These are phyloP conservation scores for Kondoa subrosea DNA, from an alignment of 768 basidiomycete genomes.

Conservation along the genomic window DNA sequence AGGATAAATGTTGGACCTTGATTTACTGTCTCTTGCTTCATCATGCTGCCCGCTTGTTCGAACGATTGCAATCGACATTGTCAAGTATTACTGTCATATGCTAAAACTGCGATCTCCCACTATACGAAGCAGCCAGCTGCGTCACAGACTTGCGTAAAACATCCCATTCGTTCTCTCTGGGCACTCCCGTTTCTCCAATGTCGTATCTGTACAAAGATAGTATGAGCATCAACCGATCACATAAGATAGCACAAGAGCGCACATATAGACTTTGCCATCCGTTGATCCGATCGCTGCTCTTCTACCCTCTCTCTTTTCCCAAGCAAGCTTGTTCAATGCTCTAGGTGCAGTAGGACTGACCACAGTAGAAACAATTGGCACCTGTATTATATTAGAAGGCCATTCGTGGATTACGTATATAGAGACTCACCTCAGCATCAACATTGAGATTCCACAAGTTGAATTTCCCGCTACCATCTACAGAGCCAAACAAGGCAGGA, in stretches of 20 bases:
- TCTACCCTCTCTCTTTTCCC: conserved; percentile 84
- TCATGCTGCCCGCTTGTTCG: too few species aligned
- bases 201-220: conserved; percentile 43
- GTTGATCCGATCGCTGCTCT: conserved; percentile 78
- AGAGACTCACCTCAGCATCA: conserved; percentile 71
- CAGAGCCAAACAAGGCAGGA: conserved; percentile 81
- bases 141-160: conserved; percentile 69
- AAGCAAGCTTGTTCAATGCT: conserved; percentile 86
- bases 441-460: conserved; percentile 93
- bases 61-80: too few species aligned
- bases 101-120: not conserved
- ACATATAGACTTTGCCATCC: conserved; percentile 82
- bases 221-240: not conserved
- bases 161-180: conserved; percentile 81
- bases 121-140: not conserved
- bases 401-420: not conserved
- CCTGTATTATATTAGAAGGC: conserved; percentile 39
- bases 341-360: conserved; percentile 44
- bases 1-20: too few species aligned
- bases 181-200: conserved; percentile 74
- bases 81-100: too few species aligned
- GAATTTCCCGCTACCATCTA: conserved; percentile 87
- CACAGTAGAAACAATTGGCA: conserved; percentile 71
- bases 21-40: too few species aligned
- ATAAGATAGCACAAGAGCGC: conserved; percentile 35